Evolutionary conservation across 768 basidiomycete species (phyloP), one percentile per base, ranked within the genome.

Genomic region (Pulveroboletus ravenelii): DNA sequence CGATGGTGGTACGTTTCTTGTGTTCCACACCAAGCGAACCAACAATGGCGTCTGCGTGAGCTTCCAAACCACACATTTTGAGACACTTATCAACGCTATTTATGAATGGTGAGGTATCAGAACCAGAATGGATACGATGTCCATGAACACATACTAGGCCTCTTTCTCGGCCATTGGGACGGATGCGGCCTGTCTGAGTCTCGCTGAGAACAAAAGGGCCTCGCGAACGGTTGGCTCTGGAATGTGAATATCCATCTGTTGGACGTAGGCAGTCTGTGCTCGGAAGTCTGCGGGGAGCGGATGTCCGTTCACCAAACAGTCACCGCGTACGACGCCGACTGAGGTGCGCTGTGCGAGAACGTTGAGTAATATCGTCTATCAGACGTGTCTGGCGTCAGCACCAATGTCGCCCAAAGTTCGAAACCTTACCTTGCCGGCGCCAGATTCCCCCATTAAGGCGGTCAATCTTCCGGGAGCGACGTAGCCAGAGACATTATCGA

Each of bases 171-270:
- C 70, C 17, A 75, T 58, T 1, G 87, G 71, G 3, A 89, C 82
- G 1, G 75, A 73, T 1, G 74, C 63, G 0, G 88, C 88, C 62
- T 92, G 91, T 31, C 90, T 84, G 31, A 93, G 72, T 45, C 77
- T 80, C 3, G 90, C 91, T 1, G 89, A 92, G 69, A 90, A 86
- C 36, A 80, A 68, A 9, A 93, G 71, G 1, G 90, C 89, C 61
- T 93, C 89, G 25, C 87, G 79, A 13, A 93, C 89, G 7, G 89
- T 93, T 2, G 81, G 69, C 8, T 83, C 81, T 23, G 81, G 77
- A 17, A 86, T 75, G 68, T 93, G 92, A 0, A 82, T 85, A 57
- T 91, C 89, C 74, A 80, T 80, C 62, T 95, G 93, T 61, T 94
- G 90, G 20, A 52, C 56, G 14, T 57, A 57, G 0, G 42, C 56